Conservation (phyloP, 257 asterid species). For the Coffea eugenioides region DNA sequence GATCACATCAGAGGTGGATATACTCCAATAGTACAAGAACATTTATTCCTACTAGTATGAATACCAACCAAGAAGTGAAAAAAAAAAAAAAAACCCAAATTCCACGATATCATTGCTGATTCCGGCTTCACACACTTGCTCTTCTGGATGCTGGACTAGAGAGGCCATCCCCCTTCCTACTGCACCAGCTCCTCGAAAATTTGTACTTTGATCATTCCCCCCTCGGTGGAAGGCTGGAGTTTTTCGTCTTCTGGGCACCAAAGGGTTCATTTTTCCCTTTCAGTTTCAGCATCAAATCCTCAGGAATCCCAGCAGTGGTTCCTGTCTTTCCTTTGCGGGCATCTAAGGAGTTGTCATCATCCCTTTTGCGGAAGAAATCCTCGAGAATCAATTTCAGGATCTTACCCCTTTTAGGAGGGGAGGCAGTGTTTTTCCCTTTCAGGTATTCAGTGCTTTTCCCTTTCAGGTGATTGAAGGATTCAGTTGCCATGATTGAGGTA, state of each 20-base stretch:
- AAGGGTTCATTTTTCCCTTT: not conserved
- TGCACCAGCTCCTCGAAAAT: not conserved
- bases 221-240: not conserved
- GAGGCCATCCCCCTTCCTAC: not conserved
- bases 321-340: not conserved
- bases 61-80: too few species aligned
- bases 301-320: not conserved
- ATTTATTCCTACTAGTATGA: too few species aligned
- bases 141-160: too few species aligned
- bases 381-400: not conserved
- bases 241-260: not conserved
- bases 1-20: too few species aligned
- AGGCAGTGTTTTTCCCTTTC: not conserved
- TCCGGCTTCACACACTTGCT: too few species aligned
- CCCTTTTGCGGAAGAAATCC: not conserved
- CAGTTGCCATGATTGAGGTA: not conserved
- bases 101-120: too few species aligned
- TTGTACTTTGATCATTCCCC: not conserved
- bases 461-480: not conserved
- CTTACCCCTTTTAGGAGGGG: slow-evolving; percentile 3
- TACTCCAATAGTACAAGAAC: too few species aligned
- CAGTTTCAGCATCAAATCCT: not conserved
- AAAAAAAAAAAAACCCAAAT: too few species aligned
- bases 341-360: not conserved
- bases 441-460: too few species aligned